Base-by-base conservation (phyloP, 2,329 filamentous ascomycete genomes). In the Sclerotinia glacialis region DNA sequence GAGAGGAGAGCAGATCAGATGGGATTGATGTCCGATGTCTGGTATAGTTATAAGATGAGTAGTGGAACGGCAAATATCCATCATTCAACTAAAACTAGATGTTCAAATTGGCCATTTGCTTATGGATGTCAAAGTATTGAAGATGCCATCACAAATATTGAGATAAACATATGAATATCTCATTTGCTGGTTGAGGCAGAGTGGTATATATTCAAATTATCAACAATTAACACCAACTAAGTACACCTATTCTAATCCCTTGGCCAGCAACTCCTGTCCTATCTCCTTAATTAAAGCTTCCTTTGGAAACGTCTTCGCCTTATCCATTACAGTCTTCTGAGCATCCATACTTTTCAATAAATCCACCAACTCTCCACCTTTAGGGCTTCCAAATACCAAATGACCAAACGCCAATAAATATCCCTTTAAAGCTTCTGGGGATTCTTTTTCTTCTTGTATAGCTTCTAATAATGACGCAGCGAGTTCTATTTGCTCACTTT, bases 381-480 rank as follows among this genome's bases (percentile, higher is more conserved):
- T 74, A 6, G 87, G 85, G 2, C 86, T 84, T 68, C 86, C 86
- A 74, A 93, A 97, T 0, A 89, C 83, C 34, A 97, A 76, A 71
- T 92, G 85, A 0, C 93, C 94, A 23, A 96, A 77, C 2, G 90
- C 89, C 21, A 93, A 81, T 44, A 97, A 73, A 77, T 93, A 86
- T 0, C 92, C 92, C 74, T 90, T 90, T 18, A 93, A 78, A 0
- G 90, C 90, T 73, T 97, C 93, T 18, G 14, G 76, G 79, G 94
- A 87, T 46, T 80, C 78, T 42, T 83, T 80, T 71, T 89, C 86
- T 66, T 84, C 81, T 2, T 77, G 74, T 54, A 88, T 85, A 2
- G 90, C 89, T 77, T 97, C 93, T 1, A 97, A 79, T 9, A 95
- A 79, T 0, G 91, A 90, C 0, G 93, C 93, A 0, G 90, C 86